A percentile compares a stretch with the other conserved stretches of the same genome.
Evolutionary conservation across 345 rosid species (phyloP).

Genomic region (Melaleuca alternifolia): DNA sequence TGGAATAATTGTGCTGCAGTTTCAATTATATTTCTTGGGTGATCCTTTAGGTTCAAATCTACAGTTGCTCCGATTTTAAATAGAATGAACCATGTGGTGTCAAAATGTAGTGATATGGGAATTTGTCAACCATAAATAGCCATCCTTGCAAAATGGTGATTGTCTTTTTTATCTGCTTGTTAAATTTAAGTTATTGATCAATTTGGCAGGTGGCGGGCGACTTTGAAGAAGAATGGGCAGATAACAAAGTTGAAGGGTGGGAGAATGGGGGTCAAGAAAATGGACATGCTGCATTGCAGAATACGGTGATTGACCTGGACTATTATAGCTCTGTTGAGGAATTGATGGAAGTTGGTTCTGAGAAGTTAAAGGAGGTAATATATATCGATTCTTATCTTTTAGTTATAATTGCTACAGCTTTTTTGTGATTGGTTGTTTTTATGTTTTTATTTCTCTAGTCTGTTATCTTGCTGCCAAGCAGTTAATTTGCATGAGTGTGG

Average conservation of each 20-base stretch:
- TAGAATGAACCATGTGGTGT: background rate
- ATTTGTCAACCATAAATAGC: background rate
- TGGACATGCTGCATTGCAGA: constrained; percentile 34
- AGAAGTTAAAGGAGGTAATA: constrained; percentile 73
- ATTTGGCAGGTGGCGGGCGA: constrained; percentile 51
- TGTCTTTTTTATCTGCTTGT: background rate
- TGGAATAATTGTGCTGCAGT: background rate
- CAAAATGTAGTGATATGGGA: background rate
- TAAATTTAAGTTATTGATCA: background rate
- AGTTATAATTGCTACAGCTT: background rate
- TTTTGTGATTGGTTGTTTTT: background rate
- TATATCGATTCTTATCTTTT: background rate
- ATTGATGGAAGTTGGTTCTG: constrained; percentile 83
- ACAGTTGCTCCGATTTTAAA: background rate
- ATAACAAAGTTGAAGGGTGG: constrained; percentile 53
- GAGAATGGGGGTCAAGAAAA: constrained; percentile 46
- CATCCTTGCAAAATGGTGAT: background rate
- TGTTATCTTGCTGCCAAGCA: background rate
- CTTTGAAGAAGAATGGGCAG: constrained; percentile 70
- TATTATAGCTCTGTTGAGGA: constrained; percentile 88
- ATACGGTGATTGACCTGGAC: constrained; percentile 64
- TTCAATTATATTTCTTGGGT: background rate
- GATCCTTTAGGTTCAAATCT: background rate
- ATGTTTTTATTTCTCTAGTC: background rate
- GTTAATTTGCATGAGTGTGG: background rate